phyloP scores from a whole-genome alignment of 768 basidiomycete species.

The Tephrocybe rancida region DNA sequence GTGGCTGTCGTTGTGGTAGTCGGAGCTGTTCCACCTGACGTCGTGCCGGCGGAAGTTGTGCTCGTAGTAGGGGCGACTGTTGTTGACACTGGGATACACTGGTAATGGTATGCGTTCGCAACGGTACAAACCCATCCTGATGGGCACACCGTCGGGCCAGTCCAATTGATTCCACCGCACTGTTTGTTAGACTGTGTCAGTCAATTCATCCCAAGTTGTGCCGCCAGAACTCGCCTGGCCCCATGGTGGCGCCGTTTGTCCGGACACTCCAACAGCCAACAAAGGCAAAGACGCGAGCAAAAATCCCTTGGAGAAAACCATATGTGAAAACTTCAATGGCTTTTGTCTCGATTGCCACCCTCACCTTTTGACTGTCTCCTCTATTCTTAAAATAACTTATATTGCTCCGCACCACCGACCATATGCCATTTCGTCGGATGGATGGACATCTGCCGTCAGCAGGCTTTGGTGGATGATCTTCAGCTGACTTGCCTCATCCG shows the following conservation, averaged over 20 bases:
- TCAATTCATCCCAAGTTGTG: neutral
- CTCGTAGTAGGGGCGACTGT: constrained; percentile 24
- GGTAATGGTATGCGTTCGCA: constrained; percentile 51
- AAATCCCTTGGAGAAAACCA: constrained; percentile 6
- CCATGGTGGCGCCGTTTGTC: constrained; percentile 28
- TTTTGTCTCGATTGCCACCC: neutral
- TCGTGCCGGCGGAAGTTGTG: constrained; percentile 30
- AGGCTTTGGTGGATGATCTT: constrained; percentile 7
- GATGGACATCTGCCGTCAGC: neutral
- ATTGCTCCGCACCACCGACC: constrained; percentile 27
- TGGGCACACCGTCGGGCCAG: constrained; percentile 51
- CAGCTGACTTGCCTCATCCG: neutral
- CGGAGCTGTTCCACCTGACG: constrained; percentile 25
- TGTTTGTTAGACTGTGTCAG: constrained; percentile 21
- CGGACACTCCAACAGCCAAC: constrained; percentile 6
- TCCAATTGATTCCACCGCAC: constrained; percentile 58
- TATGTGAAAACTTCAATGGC: neutral
- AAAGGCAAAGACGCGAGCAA: constrained; percentile 10
- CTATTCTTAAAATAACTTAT: constrained; percentile 1
- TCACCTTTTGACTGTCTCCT: neutral
- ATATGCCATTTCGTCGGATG: constrained; percentile 38
- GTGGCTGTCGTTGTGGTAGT: constrained; percentile 30
- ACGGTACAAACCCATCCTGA: constrained; percentile 47
- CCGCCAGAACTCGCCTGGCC: constrained; percentile 35
- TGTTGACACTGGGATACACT: constrained; percentile 49